Base-by-base conservation (phyloP, 805 yeast species). In the Hermanozyma aechmeae region DNA sequence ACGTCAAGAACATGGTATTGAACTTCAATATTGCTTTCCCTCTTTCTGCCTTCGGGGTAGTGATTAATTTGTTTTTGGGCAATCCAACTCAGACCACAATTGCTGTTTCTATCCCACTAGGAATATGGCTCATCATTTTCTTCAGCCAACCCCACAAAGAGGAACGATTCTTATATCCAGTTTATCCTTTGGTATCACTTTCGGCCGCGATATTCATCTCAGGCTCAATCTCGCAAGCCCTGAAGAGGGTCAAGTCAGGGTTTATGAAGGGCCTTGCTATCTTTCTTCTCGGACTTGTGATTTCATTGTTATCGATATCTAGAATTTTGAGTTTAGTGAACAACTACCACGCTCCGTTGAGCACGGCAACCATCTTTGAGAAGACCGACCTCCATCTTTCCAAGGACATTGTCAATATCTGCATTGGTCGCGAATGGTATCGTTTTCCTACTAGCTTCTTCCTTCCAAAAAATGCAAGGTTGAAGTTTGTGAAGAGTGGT, bases 381-480 rank as follows among this genome's bases (percentile, higher is more conserved):
- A n/a, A n/a, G n/a, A n/a, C n/a, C n/a, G n/a, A n/a, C n/a, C n/a
- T n/a, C n/a, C n/a, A n/a, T n/a, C 9, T 7, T 17, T 7, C 20
- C n/a, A n/a, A n/a, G n/a, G 10, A 58, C 56, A 21, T 26, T 13
- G 22, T 26, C 6, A 79, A 74, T 39, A 79, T 89, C 0, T 89
- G 97, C 53, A 66, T 81, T n/a, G 96, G 96, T 2, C 69, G 95
- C 34, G 96, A 89, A 56, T 87, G 96, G 96, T 85, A 84, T 46
- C 81, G 89, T 47, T 87, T 62, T 53, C 96, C 97, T 7, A 76
- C 82, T 1, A 86, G 96, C 0, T 82, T 86, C 49, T 84, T 87
- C 47, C 57, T 89, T 15, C 77, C 82, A 3, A 67, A 71, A 4
- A 60, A 72, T 33, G 66, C 66, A 43, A 58, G 95, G 39, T 57